Evolutionary conservation across 176 grass and related monocot genomes (phyloP).

Genomic region (Tuctoria greenei): DNA sequence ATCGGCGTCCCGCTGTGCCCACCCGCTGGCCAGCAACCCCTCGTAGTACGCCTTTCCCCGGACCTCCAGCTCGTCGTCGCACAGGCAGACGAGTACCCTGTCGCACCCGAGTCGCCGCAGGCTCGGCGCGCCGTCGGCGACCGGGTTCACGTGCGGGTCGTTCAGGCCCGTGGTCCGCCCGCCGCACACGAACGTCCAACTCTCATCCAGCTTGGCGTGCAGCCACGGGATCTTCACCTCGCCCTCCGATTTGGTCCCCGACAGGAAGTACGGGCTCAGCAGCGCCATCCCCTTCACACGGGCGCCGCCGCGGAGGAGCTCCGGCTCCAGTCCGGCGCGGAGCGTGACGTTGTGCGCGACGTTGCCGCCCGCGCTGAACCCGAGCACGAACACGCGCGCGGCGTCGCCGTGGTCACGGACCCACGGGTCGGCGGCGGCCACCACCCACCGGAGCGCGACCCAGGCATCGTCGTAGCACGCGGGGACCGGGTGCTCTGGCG

Average conservation of each 20-base stretch:
- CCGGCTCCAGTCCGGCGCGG: slow-evolving; percentile 15
- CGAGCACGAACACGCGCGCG: slow-evolving; percentile 34
- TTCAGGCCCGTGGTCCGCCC: neutral
- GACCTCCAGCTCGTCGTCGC: slow-evolving; percentile 24
- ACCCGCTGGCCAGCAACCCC: slow-evolving; percentile 35
- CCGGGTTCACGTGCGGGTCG: slow-evolving; percentile 47
- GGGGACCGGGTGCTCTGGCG: slow-evolving; percentile 62
- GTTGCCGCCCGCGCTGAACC: slow-evolving; percentile 55
- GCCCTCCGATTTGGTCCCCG: neutral
- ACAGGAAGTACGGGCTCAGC: slow-evolving; percentile 42
- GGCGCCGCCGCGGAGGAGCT: neutral
- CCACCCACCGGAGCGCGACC: slow-evolving; percentile 40
- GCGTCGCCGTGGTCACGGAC: slow-evolving; percentile 38
- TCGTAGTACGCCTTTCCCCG: slow-evolving; percentile 25
- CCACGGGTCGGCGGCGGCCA: slow-evolving; percentile 4
- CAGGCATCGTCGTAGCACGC: slow-evolving; percentile 55
- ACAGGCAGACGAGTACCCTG: slow-evolving; percentile 18
- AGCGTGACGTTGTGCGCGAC: slow-evolving; percentile 52
- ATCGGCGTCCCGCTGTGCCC: slow-evolving; percentile 9
- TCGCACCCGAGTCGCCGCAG: slow-evolving; percentile 32
- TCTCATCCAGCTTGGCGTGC: slow-evolving; percentile 37
- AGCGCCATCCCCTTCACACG: slow-evolving; percentile 37
- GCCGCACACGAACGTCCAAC: slow-evolving; percentile 33
- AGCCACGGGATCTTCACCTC: slow-evolving; percentile 22
- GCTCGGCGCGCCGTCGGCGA: slow-evolving; percentile 37